Base-by-base conservation (phyloP, 305 asterid species). In the Fraxinus baroniana region DNA sequence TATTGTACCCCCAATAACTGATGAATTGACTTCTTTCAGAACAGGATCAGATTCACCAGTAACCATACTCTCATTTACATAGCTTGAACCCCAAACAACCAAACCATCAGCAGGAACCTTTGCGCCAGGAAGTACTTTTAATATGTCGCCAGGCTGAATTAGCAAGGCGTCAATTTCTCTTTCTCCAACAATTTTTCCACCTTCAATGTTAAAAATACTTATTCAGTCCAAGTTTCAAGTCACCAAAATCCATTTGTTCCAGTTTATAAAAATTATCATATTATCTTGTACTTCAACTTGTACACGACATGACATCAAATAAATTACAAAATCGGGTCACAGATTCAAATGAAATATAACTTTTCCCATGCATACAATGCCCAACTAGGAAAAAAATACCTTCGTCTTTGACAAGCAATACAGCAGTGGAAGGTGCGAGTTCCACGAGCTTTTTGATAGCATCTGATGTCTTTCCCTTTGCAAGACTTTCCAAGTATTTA, bases 41-140 rank as follows among this genome's bases (percentile, higher is more conserved):
- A 89, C 92, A 82, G 97, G 94, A 82, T 88, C 88, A 84, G 99
- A 89, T 91, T 95, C 99, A 75, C 99, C 99, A 72, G 99, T 95
- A 78, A 95, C 97, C 99, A 95, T 94, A 88, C 99, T 88, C 92
- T 95, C 99, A 76, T 94, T 90, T 70, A 95, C 94, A 83, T 93
- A 93, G 85, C 99, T 94, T 77, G 98, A 93, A 88, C 99, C 99
- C 98, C 97, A 92, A 73, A 91, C 97, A 83, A 95, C 98, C 37
- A 84, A 81, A 83, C 97, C 97, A 91, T 95, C 99, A 86, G 94
- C 91, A 39, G 98, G 98, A 82, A 94, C 88, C 88, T 93, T 95
- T 78, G 98, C 83, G 80, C 99, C 99, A 17, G 98, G 99, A 71
- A 90, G 90, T 78, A 95, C 97, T 92, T 95, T 95, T 83, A 95